Base-by-base conservation (phyloP, 202 grass and related monocot genomes). In the Setaria viridis region DNA sequence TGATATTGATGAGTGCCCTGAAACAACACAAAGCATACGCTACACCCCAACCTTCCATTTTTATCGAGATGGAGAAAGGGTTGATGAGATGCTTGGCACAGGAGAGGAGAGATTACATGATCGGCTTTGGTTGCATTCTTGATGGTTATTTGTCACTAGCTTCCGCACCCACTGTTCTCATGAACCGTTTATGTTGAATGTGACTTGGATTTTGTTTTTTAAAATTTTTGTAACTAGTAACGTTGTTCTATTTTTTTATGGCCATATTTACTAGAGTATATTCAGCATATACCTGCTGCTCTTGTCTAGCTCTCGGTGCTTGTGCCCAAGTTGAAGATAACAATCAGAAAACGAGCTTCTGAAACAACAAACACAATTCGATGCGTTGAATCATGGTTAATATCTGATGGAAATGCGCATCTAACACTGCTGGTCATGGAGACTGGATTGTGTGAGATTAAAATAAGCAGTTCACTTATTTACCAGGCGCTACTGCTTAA, bases 21-120 rank as follows among this genome's bases (percentile, higher is more conserved):
- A 99, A 86, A 94, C 90, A 66, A 96, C 97, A 71, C 90, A 78
- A 49, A 91, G 53, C 57, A 91, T 99, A 70, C 81, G 91, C 30
- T 99, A 95, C 82, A 99, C 93, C 17, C 93, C 96, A 2, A 96
- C 91, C 19, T 99, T 99, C 75, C 93, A 94, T 54, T 99, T 99
- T 20, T 96, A 89, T 65, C 82, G 90, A 47, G 90, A 88, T 62
- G 93, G 96, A 81, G 93, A 96, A 81, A 95, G 72, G 72, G 93
- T 96, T 7, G 97, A 96, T 87, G 91, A 96, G 87, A 99, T 96
- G 93, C 80, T 94, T 62, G 93, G 91, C 39, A 62, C 82, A 68
- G 97, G 97, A 74, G 97, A 99, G 76, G 86, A 96, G 82, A 94
- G 92, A 72, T 70, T 96, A 29, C 93, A 82, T 67, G 97, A 99